These are phyloP conservation scores for Salicornia ramosissima DNA, from an alignment of 148 eudicot genomes.

Conservation along the genomic window DNA sequence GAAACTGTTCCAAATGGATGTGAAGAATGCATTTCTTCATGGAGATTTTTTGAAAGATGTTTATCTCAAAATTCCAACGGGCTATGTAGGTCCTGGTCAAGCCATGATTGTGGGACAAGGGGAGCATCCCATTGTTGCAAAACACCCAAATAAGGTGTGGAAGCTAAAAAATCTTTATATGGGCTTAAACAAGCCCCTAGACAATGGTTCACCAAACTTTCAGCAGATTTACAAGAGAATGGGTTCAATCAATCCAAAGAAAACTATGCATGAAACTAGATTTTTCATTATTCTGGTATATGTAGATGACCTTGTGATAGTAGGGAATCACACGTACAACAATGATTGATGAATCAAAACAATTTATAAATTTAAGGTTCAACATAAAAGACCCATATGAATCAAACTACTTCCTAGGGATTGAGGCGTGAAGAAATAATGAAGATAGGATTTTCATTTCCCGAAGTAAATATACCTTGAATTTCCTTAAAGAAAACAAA, in stretches of 20 bases:
- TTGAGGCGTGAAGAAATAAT: background rate
- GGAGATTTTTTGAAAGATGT: background rate
- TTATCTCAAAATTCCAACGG: background rate
- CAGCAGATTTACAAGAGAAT: background rate
- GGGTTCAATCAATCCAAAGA: background rate
- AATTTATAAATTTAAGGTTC: background rate
- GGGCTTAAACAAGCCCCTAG: conserved; percentile 8
- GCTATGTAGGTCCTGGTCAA: background rate
- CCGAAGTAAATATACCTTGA: conserved; percentile 1
- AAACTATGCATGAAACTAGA: background rate
- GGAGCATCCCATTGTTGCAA: background rate
- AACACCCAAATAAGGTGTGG: background rate
- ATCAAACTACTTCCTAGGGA: background rate
- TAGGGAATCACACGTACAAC: background rate
- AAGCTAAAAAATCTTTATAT: background rate
- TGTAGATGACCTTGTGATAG: background rate
- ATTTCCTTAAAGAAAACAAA: background rate
- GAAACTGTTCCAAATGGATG: background rate
- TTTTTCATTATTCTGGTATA: background rate
- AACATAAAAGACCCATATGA: background rate
- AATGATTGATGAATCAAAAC: background rate
- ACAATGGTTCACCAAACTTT: conserved; percentile 5
- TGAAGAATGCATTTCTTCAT: background rate
- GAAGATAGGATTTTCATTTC: background rate
- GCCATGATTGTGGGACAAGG: background rate